phyloP scores from a whole-genome alignment of 768 basidiomycete species.

The Rickenella mellea region DNA sequence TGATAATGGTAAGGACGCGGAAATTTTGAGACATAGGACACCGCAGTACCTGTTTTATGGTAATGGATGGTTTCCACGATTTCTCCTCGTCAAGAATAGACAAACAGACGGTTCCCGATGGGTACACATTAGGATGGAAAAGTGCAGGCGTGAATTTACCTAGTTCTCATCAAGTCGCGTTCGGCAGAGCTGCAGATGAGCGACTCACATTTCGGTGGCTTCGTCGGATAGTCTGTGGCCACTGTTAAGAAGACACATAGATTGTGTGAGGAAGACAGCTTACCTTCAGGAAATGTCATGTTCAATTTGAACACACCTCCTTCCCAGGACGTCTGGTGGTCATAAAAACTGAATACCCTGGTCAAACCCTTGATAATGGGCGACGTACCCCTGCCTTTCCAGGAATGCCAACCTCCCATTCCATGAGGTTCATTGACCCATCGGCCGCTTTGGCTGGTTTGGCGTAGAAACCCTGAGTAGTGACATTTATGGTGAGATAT shows the following conservation, averaged over 20 bases:
- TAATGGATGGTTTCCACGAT: conserved; percentile 97
- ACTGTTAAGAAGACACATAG: background rate
- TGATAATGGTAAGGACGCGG: background rate
- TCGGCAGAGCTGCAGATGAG: conserved; percentile 2
- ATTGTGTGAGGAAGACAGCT: conserved; percentile 6
- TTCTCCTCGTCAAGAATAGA: conserved; percentile 99
- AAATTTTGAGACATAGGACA: background rate
- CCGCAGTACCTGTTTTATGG: conserved; percentile 81
- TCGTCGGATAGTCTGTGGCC: conserved; percentile 79
- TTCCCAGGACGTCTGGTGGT: conserved; percentile 91
- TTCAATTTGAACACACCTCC: conserved; percentile 88
- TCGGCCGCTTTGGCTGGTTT: conserved; percentile 85
- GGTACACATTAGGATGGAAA: conserved; percentile 98
- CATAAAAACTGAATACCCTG: too few species aligned
- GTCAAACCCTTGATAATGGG: conserved; percentile 1
- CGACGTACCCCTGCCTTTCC: conserved; percentile 76
- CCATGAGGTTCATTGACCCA: conserved; percentile 92
- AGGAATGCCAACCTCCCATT: conserved; percentile 99
- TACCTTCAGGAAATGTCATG: conserved; percentile 97
- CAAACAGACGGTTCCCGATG: conserved; percentile 95
- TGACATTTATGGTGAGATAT: background rate
- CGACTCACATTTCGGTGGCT: conserved; percentile 84
- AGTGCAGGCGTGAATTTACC: conserved; percentile 95
- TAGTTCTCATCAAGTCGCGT: conserved; percentile 20
- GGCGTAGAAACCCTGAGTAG: conserved; percentile 85